phyloP scores from a whole-genome alignment of 345 rosid genomes.

The Eucalyptus marginata region DNA sequence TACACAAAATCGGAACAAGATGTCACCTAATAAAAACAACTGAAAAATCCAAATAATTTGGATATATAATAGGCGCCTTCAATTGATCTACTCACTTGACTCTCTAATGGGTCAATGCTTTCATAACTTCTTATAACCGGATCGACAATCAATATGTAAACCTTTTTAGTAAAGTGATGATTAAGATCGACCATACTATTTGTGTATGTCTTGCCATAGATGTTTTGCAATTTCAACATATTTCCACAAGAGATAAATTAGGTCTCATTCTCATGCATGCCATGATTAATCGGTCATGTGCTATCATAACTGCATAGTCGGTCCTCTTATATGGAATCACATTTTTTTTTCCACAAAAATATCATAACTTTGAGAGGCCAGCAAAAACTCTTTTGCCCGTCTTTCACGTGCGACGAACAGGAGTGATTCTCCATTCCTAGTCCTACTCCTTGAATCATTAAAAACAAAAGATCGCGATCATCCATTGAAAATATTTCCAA shows the following conservation, averaged over 20 bases:
- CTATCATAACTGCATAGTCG: fast-evolving
- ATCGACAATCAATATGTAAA: background rate
- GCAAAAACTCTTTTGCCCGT: too few relatives aligned
- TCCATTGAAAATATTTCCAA: background rate
- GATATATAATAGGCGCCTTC: background rate
- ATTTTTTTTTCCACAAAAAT: too few relatives aligned
- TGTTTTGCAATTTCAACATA: background rate
- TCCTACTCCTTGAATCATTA: background rate
- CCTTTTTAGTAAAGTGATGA: background rate
- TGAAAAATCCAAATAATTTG: too few relatives aligned
- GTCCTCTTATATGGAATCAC: background rate
- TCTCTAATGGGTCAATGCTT: background rate
- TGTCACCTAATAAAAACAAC: too few relatives aligned
- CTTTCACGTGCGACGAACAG: too few relatives aligned
- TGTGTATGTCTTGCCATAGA: too few relatives aligned
- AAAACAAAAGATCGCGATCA: background rate
- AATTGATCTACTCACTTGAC: background rate
- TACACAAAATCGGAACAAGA: fast-evolving
- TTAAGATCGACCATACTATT: too few relatives aligned
- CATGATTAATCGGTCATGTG: background rate
- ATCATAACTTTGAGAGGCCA: too few relatives aligned
- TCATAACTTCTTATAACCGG: background rate
- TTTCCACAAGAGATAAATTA: background rate
- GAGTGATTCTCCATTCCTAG: background rate
- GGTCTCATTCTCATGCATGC: background rate